Evolutionary conservation across 2,329 filamentous ascomycete genomes (phyloP), one percentile per base, ranked within the genome.

Genomic region (Hypomyces perniciosus): DNA sequence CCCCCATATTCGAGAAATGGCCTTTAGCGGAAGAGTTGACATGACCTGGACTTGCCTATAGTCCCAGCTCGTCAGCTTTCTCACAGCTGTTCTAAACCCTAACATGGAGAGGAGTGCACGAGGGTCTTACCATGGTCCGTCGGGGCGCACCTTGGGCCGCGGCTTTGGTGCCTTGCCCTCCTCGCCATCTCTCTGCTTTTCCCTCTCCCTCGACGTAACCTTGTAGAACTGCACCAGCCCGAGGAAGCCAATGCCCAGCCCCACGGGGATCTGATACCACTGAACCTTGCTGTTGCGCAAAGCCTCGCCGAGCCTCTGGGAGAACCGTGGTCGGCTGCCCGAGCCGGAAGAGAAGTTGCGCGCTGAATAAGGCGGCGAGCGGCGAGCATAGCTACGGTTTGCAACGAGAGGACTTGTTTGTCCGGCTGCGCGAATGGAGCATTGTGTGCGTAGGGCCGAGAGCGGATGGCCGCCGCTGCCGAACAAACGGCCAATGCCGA

Each of bases 181-280:
- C 20, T 73, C 68, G 6, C 67, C 65, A 52, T 70, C 70, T 39
- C 53, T 55, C 40, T 73, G 63, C 60, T 72, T 76, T 58, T 80
- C 77, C 58, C 78, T 75, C 54, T 81, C 76, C n/a, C 78, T 66
- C 27, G 68, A 64, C 10, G 74, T 82, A 50, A 88, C 81, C 65
- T 88, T 88, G 68, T 92, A 93, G 66, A 95, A 84, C 61, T 96
- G 90, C 46, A 91, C 78, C 46, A 88, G 74, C 27, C 90, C 91
- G 7, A 96, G 76, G 62, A 95, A 90, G 51, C 81, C 88, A 61
- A 96, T 84, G 54, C 91, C 91, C 26, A 96, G 76, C 28, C 86
- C 88, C 50, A 96, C 81, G 26, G 91, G 91, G 59, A 96, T 95
- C 43, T 88, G 88, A 68, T 90, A 89, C 91, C 91, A 96, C 73